Base-by-base conservation (phyloP, 2,329 filamentous ascomycete genomes). In the Calonectria pseudoturangicola region DNA sequence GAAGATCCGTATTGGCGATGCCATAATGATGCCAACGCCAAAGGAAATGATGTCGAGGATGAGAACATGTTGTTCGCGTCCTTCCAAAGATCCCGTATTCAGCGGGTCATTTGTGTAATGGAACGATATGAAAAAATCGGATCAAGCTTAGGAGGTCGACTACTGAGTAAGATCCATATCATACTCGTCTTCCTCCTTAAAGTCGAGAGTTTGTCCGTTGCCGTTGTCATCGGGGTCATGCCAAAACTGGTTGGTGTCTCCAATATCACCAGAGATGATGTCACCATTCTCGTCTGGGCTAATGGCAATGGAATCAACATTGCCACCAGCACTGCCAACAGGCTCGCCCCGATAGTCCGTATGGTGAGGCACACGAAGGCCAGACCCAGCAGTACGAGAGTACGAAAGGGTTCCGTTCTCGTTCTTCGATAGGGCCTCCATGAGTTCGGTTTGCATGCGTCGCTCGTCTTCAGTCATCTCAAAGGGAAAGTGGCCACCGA, bases 181-280 rank as follows among this genome's bases (percentile, higher is more conserved):
- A 81, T 94, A 98, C 85, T 98, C 96, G 79, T 98, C 96, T 85
- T 98, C 96, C 83, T 98, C 96, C 84, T 98, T 98, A 86, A 98
- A 95, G 82, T 93, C 92, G 81, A 94, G 88, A 8, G 88, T 88
- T 54, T 92, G 90, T 68, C 92, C 93, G 81, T 91, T 94, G 73
- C 89, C 92, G 66, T 94, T 93, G 81, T 93, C 94, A 81, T 93
- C 93, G 73, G 90, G 91, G 51, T 93, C 92, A 67, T 91, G 90
- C 87, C 92, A 93, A 81, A 93, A 92, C 71, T 89, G 88, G 62
- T 85, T 90, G 79, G 85, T 80, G 58, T 89, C 88, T 41, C 83
- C 84, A 65, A 90, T 81, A 74, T 91, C 89, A 15, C 85, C 85
- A 27, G 81, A 81, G 45, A 87, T 77, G 47, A 80, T 83, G 8